Conservation (phyloP, 257 asterid genomes). For the Ocimum tenuiflorum region DNA sequence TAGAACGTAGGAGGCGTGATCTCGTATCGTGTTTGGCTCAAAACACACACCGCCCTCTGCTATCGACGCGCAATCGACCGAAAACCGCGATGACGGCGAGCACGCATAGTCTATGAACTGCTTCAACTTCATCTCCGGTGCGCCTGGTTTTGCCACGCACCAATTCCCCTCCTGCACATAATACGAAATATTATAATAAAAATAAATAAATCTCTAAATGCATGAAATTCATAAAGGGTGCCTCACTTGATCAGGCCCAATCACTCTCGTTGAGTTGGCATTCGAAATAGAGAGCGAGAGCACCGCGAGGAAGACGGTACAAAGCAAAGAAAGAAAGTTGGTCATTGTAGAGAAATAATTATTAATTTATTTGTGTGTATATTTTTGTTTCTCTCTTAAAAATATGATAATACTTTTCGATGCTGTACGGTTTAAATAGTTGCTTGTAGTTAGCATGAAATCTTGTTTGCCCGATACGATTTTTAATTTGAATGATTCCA, state of each 20-base stretch:
- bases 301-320: background rate
- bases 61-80: background rate
- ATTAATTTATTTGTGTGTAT: too few species aligned
- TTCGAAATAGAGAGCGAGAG: background rate
- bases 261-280: background rate
- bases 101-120: background rate
- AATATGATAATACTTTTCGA: too few species aligned
- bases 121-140: background rate
- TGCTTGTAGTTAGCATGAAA: too few species aligned
- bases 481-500: too few species aligned
- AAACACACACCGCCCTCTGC: background rate
- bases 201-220: too few species aligned
- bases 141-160: background rate
- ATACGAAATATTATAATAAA: too few species aligned
- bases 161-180: background rate
- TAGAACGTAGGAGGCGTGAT: background rate
- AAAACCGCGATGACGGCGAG: background rate
- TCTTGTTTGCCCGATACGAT: too few species aligned
- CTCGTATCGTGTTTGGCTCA: background rate
- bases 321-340: background rate
- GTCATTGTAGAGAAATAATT: too few species aligned
- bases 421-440: too few species aligned
- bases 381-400: too few species aligned
- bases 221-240: too few species aligned
- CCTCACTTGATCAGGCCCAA: too few species aligned